Evolutionary conservation across 305 asterid genomes (phyloP).

Genomic region (Fraxinus ornus): DNA sequence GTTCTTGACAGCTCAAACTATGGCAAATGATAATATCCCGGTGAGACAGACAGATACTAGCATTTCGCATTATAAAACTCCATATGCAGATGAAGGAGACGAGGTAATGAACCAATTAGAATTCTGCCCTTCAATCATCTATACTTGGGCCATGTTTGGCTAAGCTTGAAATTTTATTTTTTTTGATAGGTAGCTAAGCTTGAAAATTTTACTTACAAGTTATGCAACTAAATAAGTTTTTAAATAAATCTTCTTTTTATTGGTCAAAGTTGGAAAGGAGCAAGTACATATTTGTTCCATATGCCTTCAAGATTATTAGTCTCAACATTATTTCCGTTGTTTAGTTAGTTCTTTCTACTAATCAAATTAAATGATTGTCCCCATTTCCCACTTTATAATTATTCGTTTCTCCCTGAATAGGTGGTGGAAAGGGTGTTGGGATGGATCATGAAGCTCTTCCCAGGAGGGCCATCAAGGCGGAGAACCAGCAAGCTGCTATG

Average conservation of each 20-base stretch:
- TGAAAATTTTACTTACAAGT: neutral
- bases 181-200: no score
- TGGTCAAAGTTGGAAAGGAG: neutral
- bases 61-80: slow-evolving; percentile 35
- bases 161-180: neutral
- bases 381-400: neutral
- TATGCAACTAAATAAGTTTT: neutral
- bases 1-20: slow-evolving; percentile 83
- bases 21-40: slow-evolving; percentile 59
- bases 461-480: slow-evolving; percentile 92
- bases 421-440: slow-evolving; percentile 96
- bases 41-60: slow-evolving; percentile 55
- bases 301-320: neutral
- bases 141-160: neutral
- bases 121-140: neutral
- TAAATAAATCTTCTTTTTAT: neutral
- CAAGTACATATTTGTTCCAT: neutral
- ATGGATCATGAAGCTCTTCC: slow-evolving; percentile 98
- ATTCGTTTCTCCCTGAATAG: slow-evolving; percentile 31
- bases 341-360: neutral
- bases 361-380: neutral
- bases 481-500: slow-evolving; percentile 76
- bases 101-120: slow-evolving; percentile 58
- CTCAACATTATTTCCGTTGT: neutral
- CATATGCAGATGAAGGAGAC: slow-evolving; percentile 98